phyloP scores from a whole-genome alignment of 257 asterid species.

The Solanum tacnaense region DNA sequence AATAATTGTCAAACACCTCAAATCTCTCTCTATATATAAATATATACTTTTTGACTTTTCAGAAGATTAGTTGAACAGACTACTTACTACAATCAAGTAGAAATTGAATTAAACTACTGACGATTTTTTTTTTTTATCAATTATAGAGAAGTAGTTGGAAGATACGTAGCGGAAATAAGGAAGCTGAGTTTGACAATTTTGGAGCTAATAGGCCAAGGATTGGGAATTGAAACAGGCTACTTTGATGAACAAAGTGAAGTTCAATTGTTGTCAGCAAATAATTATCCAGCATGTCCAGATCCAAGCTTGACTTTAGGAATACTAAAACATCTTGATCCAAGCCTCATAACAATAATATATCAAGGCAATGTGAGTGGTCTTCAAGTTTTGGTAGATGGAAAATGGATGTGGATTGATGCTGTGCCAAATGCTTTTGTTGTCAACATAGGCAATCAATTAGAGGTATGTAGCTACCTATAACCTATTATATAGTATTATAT shows the following conservation, averaged over 20 bases:
- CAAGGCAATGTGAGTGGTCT: conserved; percentile 20
- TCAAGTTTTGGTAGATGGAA: conserved; percentile 16
- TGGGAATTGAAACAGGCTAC: conserved; percentile 15
- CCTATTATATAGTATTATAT: no score
- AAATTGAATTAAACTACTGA: neutral
- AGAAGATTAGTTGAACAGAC: neutral
- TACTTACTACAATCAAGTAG: neutral
- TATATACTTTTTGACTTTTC: neutral
- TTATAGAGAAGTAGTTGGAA: conserved; percentile 21
- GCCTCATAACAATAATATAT: conserved; percentile 14
- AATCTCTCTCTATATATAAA: neutral
- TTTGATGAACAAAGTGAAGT: conserved; percentile 8
- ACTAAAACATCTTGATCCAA: conserved; percentile 16
- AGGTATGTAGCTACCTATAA: conserved; percentile 1
- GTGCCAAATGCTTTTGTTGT: conserved; percentile 18
- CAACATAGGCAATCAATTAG: conserved; percentile 16
- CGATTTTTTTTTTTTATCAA: neutral
- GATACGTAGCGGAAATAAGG: conserved; percentile 10
- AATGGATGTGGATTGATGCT: conserved; percentile 15
- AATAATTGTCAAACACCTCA: neutral
- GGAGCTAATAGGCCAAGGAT: conserved; percentile 17
- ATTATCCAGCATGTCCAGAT: conserved; percentile 17
- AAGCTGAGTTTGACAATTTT: conserved; percentile 6
- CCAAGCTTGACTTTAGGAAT: conserved; percentile 24
- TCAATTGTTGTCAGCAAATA: conserved; percentile 15